Conservation (phyloP, 202 grass and related monocot genomes). For the Bolboschoenoplectus hybrid region DNA sequence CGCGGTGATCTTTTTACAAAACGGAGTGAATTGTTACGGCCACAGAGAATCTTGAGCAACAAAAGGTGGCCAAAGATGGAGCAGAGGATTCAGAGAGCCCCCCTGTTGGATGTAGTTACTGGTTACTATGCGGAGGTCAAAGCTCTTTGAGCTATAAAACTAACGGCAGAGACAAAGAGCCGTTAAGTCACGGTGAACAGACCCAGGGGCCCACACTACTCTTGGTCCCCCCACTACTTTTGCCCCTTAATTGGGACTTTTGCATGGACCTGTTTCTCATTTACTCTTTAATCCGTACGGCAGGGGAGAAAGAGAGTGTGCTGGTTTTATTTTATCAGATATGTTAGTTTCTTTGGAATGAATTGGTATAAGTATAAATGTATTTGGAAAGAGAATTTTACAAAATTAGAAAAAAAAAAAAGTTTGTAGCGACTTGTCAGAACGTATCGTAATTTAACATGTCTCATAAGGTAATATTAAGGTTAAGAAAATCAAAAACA, state of each 20-base stretch:
- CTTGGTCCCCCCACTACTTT: conserved; percentile 14
- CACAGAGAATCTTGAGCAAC: not conserved
- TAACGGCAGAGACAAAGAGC: conserved; percentile 18
- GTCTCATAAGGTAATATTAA: no score
- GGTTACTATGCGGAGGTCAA: conserved; percentile 29
- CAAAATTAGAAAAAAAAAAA: no score
- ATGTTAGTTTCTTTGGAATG: no score
- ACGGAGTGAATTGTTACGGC: no score
- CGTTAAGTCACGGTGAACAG: conserved; percentile 32
- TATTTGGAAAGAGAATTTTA: no score
- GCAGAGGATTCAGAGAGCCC: not conserved
- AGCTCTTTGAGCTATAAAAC: not conserved
- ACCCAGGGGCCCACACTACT: conserved; percentile 1
- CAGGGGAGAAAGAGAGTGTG: no score
- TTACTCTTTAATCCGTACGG: not conserved
- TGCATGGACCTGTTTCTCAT: conserved; percentile 19
- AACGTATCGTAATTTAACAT: no score
- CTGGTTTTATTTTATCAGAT: no score
- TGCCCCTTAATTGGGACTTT: not conserved
- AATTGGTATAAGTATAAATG: no score
- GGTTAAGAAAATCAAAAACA: no score
- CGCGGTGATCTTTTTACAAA: no score
- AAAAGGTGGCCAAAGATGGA: conserved; percentile 28
- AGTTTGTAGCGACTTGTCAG: no score
- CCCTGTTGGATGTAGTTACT: not conserved